Evolutionary conservation across 106 monocot species (phyloP).

Genomic region (Narthecium ossifragum): DNA sequence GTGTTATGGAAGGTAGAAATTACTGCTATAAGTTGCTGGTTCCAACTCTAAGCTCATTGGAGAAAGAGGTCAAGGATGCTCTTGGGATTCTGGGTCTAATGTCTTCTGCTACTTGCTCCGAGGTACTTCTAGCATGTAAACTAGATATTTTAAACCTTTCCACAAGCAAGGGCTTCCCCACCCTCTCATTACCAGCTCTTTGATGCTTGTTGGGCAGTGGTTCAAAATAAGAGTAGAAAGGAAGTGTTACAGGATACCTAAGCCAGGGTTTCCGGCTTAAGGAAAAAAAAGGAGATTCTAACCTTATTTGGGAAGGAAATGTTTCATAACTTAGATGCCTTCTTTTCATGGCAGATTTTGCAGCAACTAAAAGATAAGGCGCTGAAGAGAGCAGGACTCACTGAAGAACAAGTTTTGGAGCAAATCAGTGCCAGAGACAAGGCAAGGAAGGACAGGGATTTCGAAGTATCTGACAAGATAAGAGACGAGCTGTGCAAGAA

Average conservation of each 20-base stretch:
- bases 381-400: constrained; percentile 64
- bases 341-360: constrained; percentile 34
- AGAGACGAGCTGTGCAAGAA: constrained; percentile 48
- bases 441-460: constrained; percentile 83
- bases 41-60: constrained; percentile 48
- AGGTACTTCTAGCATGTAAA: constrained; percentile 27
- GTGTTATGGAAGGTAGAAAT: constrained; percentile 88
- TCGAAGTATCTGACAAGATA: constrained; percentile 62
- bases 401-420: constrained; percentile 55
- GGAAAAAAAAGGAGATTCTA: too few species aligned
- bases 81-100: constrained; percentile 57
- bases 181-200: neutral
- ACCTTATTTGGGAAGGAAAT: too few species aligned
- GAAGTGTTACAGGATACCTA: too few species aligned
- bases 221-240: too few species aligned
- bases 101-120: constrained; percentile 34
- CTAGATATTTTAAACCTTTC: neutral
- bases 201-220: too few species aligned
- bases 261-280: too few species aligned
- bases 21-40: constrained; percentile 14
- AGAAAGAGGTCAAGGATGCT: constrained; percentile 65
- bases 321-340: too few species aligned
- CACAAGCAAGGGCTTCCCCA: neutral
- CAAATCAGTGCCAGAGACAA: constrained; percentile 55
- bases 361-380: constrained; percentile 72